A percentile compares a stretch with the other conserved stretches of the same genome.
Conservation (phyloP, 257 asterid species). For the Jacaranda mimosifolia region DNA sequence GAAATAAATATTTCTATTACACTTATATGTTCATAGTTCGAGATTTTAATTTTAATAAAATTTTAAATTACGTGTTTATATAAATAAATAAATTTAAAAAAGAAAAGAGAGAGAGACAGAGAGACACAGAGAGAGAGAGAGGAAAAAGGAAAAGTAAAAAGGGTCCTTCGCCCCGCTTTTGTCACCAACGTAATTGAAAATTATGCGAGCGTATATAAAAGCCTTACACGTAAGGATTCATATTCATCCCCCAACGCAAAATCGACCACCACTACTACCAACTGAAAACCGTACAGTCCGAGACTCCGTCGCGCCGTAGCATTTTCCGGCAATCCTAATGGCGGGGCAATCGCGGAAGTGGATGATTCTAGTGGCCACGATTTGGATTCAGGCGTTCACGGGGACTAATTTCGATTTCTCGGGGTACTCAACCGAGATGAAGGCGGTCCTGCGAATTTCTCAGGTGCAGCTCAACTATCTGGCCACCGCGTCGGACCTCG, state of each 20-base stretch:
- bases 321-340: constrained; percentile 30
- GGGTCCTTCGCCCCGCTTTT: no score
- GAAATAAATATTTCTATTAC: no score
- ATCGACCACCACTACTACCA: background rate
- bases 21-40: no score
- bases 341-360: constrained; percentile 77
- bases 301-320: constrained; percentile 21
- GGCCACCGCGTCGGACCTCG: constrained; percentile 93
- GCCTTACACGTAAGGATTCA: constrained; percentile 48
- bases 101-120: no score
- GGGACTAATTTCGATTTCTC: constrained; percentile 93
- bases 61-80: no score
- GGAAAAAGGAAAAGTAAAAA: background rate
- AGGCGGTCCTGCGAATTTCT: constrained; percentile 70
- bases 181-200: background rate
- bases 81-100: no score
- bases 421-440: constrained; percentile 83
- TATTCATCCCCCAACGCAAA: background rate
- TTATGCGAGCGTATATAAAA: constrained; percentile 39
- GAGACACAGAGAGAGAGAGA: no score
- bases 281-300: background rate
- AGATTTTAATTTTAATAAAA: no score
- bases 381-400: constrained; percentile 94
- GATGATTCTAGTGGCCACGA: constrained; percentile 81
- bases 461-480: constrained; percentile 89